Percentiles rank a stretch among this genome's conserved stretches.
These are phyloP conservation scores for Sporothrix pseudoabietina DNA, from an alignment of 2,329 filamentous ascomycete genomes.

Conservation along the genomic window DNA sequence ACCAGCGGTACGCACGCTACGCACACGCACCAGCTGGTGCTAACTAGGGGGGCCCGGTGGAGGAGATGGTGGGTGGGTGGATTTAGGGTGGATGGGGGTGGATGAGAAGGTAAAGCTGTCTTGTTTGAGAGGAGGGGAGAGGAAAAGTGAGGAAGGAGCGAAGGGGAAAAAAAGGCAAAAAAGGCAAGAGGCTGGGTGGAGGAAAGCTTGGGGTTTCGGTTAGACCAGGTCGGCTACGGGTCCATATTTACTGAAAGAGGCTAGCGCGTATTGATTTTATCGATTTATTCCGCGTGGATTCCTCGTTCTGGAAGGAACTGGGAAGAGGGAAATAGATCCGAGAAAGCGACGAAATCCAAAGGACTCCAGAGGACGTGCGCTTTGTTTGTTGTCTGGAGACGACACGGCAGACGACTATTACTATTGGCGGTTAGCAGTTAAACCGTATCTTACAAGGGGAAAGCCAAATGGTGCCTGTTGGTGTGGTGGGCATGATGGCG, in stretches of 20 bases:
- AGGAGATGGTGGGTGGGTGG: slow-evolving; percentile 24
- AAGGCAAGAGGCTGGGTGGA: slow-evolving; percentile 30
- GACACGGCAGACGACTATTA: slow-evolving; percentile 3
- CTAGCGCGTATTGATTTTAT: slow-evolving; percentile 28
- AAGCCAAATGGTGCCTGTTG: neutral
- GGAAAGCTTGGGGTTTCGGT: slow-evolving; percentile 28
- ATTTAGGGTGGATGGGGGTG: slow-evolving; percentile 24
- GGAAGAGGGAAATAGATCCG: slow-evolving; percentile 24
- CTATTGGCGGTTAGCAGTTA: neutral
- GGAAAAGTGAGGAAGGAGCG: slow-evolving; percentile 4
- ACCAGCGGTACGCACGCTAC: slow-evolving; percentile 25
- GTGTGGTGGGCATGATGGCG: neutral
- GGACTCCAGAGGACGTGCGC: neutral
- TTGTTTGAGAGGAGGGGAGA: slow-evolving; percentile 31
- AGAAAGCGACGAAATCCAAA: slow-evolving; percentile 14
- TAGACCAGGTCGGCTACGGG: slow-evolving; percentile 24
- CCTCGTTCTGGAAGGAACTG: slow-evolving; percentile 9
- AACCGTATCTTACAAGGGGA: neutral
- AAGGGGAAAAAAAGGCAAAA: slow-evolving; percentile 14
- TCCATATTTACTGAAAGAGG: neutral
- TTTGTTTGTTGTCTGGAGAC: slow-evolving; percentile 13
- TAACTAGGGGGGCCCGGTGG: slow-evolving; percentile 27
- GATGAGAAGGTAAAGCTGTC: slow-evolving; percentile 30
- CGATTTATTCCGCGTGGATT: slow-evolving; percentile 22
- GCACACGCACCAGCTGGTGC: slow-evolving; percentile 16